These are phyloP conservation scores for Prunus dulcis DNA, from an alignment of 306 rosid species.

Conservation along the genomic window DNA sequence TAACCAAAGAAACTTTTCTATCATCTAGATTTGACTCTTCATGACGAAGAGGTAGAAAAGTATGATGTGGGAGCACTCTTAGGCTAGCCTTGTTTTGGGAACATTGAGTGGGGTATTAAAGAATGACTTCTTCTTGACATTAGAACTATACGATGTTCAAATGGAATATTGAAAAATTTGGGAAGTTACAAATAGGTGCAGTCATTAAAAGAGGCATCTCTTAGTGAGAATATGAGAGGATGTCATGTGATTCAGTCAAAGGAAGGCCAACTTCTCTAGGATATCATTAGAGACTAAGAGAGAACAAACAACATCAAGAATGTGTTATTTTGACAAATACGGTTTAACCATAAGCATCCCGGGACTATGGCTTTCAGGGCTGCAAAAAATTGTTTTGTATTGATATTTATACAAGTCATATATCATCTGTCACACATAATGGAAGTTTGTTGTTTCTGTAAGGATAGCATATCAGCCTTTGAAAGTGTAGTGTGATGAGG, in stretches of 20 bases:
- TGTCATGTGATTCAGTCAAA: too few species aligned
- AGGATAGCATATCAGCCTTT: too few species aligned
- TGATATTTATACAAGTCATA: background rate
- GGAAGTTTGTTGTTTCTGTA: background rate
- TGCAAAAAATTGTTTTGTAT: background rate
- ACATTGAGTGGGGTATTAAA: background rate
- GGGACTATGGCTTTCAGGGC: background rate
- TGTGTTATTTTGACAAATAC: background rate
- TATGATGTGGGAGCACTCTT: background rate
- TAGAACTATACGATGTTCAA: background rate
- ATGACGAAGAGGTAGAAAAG: background rate
- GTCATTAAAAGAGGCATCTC: background rate
- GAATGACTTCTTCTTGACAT: background rate
- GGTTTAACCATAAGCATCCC: background rate
- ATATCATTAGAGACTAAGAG: background rate
- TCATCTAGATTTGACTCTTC: background rate
- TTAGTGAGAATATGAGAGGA: background rate
- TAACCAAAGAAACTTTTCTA: background rate
- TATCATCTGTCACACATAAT: background rate
- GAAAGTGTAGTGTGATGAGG: too few species aligned
- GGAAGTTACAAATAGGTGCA: background rate
- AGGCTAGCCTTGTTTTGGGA: background rate
- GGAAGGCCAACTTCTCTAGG: background rate
- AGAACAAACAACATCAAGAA: background rate
- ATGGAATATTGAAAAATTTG: background rate